Base-by-base conservation (phyloP, 2,329 filamentous ascomycete species). In the Pyrenochaeta sp. region DNA sequence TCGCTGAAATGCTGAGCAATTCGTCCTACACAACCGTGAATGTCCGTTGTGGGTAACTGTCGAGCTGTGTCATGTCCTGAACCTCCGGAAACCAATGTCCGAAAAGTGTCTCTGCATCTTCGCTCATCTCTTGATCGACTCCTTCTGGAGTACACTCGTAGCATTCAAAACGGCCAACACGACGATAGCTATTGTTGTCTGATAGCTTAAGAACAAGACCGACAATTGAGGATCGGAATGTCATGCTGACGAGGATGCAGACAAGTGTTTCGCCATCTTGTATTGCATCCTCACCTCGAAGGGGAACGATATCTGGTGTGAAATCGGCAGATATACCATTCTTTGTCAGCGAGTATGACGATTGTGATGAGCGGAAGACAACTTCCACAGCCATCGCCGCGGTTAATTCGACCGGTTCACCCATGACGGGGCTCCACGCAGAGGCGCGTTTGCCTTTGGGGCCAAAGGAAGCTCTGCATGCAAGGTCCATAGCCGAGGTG, bases 371-470 rank as follows among this genome's bases (percentile, higher is more conserved):
- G 21, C 56, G 62, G 37, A 74, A 65, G 1, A 46, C 57, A 9
- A 73, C 71, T 44, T 74, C 71, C 2, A 68, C 61, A 1, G 67
- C 66, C 72, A 75, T 73, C n/a, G 69, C 68, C 11, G 71, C 72
- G 7, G 67, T 67, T 2, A 75, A 46, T 27, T 69, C 66, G 3
- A 75, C 47, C 3, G 56, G 58, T 18, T 69, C 64, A 7, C 71
- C 72, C 42, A 60, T 60, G 7, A 66, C 58, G 1, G 72, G 71
- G n/a, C 66, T 72, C 68, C 71, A 74, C 4, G 64, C 60, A 14
- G 51, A 56, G 14, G 59, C 51, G 7, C 65, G 55, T 33, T 66
- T 56, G 1, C 64, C 56, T 18, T 63, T 61, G 21, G 64, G 60
- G 11, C 63, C 66, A 35, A 73, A 74, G 2, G 63, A 66, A 7